Percentiles rank a stretch among this genome's conserved stretches.
phyloP scores from a whole-genome alignment of 345 rosid species.

The Eucalyptus sideroxylon region DNA sequence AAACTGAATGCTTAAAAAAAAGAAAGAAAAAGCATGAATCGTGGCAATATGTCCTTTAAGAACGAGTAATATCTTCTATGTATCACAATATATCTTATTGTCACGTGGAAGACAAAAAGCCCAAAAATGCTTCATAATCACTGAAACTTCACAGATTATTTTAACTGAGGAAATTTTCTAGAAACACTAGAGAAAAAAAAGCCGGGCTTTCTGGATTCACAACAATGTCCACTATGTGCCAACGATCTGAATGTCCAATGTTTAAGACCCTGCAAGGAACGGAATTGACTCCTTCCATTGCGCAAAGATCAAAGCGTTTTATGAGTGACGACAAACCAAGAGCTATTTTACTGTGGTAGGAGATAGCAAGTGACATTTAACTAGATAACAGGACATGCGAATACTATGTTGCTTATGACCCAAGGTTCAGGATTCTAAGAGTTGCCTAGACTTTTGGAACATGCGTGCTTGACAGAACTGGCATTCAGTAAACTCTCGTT shows the following conservation, averaged over 20 bases:
- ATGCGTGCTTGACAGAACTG: neutral
- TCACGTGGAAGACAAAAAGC: neutral
- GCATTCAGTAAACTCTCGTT: neutral
- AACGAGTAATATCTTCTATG: too few relatives aligned
- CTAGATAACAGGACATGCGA: neutral
- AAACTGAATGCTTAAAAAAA: too few relatives aligned
- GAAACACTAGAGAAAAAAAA: neutral
- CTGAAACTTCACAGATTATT: neutral
- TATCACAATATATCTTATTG: neutral
- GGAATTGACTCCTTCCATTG: neutral
- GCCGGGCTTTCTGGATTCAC: neutral
- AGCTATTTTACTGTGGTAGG: neutral
- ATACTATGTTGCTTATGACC: neutral
- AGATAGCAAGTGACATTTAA: neutral
- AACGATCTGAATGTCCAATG: neutral
- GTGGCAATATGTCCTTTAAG: too few relatives aligned
- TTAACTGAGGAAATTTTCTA: neutral
- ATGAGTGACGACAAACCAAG: neutral
- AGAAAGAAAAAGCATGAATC: too few relatives aligned
- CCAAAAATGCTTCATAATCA: neutral
- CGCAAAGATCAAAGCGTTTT: neutral
- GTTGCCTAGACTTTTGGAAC: neutral
- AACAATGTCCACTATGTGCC: neutral
- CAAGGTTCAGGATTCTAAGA: neutral
- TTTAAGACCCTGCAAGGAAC: neutral